These are phyloP conservation scores for Penicillium paradoxum DNA, from an alignment of 495 filamentous ascomycete species.

Conservation along the genomic window DNA sequence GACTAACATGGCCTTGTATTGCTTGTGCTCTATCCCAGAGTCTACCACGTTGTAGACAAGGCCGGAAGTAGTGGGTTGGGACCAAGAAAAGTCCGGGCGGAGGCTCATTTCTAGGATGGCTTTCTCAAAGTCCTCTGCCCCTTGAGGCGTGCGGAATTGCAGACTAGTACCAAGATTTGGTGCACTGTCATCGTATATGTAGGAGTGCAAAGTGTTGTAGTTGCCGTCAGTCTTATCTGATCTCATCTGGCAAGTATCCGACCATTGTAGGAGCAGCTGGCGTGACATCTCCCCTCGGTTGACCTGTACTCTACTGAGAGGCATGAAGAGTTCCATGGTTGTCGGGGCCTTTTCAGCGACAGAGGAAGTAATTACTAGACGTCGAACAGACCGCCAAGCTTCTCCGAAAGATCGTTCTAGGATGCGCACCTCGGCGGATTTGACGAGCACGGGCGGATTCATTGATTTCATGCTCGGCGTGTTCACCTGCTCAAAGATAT, in stretches of 20 bases:
- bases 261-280: slow-evolving; percentile 38
- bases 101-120: slow-evolving; percentile 23
- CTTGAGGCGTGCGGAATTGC: slow-evolving; percentile 23
- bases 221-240: slow-evolving; percentile 32
- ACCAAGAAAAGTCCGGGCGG: slow-evolving; percentile 26
- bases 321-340: slow-evolving; percentile 37
- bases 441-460: slow-evolving; percentile 25
- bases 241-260: slow-evolving; percentile 35
- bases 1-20: slow-evolving; percentile 32
- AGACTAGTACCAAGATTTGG: slow-evolving; percentile 34
- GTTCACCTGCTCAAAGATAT: slow-evolving; percentile 31
- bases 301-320: slow-evolving; percentile 34
- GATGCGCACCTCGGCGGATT: slow-evolving; percentile 39
- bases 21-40: slow-evolving; percentile 27
- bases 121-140: slow-evolving; percentile 31
- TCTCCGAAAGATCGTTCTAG: slow-evolving; percentile 35
- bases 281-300: slow-evolving; percentile 24
- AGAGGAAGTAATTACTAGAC: slow-evolving; percentile 40
- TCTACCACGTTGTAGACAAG: slow-evolving; percentile 34
- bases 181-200: slow-evolving; percentile 33
- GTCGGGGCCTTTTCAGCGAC: slow-evolving; percentile 29
- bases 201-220: slow-evolving; percentile 32
- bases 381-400: slow-evolving; percentile 35
- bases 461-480: slow-evolving; percentile 30
- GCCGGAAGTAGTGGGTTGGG: slow-evolving; percentile 22